Evolutionary conservation across 441 rosid species (phyloP), one percentile per base, ranked within the genome.

Genomic region (Oxalis stricta): DNA sequence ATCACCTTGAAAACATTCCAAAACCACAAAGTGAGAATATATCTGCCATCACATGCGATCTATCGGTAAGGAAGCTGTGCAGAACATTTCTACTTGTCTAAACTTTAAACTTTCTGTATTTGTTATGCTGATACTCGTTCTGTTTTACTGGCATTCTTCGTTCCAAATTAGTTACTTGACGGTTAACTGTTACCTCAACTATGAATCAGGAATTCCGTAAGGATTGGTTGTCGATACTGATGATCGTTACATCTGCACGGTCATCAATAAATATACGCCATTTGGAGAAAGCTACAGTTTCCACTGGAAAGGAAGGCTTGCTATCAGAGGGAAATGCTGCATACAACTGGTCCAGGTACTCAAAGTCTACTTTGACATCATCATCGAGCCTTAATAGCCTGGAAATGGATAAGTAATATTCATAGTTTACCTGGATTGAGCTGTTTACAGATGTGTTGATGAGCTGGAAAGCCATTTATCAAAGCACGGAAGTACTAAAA

Each of bases 281-380:
- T 64, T 55, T 92, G 73, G 99, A 92, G 69, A 92, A 92, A 65
- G 97, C 99, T 53, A 87, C 99, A 22, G 79, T 92, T 68, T 92
- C 99, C 50, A 87, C 99, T 0, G 97, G 99, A 57, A 92, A 92
- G 68, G 99, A 92, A 69, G 99, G 99, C 15, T 75, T 92, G 59
- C 66, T 92, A n/a, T 78, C 97, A n/a, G 99, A 92, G 76, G 99
- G 99, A 65, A 92, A 92, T 66, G 79, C 99, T 38, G 87, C 99
- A 22, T 87, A 82, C 68, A 92, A 76, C 55, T 92, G 99, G 99
- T 87, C 96, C 62, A 84, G 99, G 99, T 92, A 61, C 58, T 36
- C 43, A n/a, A n/a, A n/a, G n/a, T n/a, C n/a, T n/a, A 50, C 33
- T 31, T 28, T 30, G 33, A 50, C 37, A 31, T 46, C 28, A 26